Conservation (phyloP, 2,329 filamentous ascomycete genomes). For the Xylariales sp. region DNA sequence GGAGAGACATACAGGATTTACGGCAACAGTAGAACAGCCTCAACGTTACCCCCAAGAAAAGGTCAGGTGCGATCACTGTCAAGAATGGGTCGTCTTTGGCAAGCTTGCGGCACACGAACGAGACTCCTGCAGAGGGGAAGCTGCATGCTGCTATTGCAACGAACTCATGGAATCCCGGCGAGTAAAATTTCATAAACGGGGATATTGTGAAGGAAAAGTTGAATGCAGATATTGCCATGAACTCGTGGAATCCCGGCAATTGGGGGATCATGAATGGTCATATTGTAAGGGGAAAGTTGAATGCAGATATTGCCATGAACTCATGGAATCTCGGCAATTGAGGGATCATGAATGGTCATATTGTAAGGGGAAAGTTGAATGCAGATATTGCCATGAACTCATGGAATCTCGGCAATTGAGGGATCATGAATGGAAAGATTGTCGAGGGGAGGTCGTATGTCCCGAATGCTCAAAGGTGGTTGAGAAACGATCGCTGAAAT, state of each 20-base stretch:
- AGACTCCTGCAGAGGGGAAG: not conserved
- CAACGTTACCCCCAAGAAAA: not conserved
- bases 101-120: too few species aligned
- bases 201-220: not conserved
- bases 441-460: not conserved
- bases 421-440: not conserved
- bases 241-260: not conserved
- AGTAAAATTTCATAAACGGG: not conserved
- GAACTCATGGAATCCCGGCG: conserved; percentile 1
- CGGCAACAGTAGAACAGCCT: not conserved
- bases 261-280: fast-evolving
- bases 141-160: conserved; percentile 16
- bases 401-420: not conserved
- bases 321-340: not conserved
- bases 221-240: conserved; percentile 15
- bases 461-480: not conserved
- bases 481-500: not conserved
- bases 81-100: too few species aligned
- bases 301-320: conserved; percentile 2
- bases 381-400: not conserved
- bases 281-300: not conserved
- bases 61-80: conserved; percentile 11
- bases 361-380: not conserved
- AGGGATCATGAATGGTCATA: fast-evolving
- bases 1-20: conserved; percentile 17